Evolutionary conservation across 116 monocot species (phyloP), one percentile per base, ranked within the genome.

Genomic region (Posidonia oceanica): DNA sequence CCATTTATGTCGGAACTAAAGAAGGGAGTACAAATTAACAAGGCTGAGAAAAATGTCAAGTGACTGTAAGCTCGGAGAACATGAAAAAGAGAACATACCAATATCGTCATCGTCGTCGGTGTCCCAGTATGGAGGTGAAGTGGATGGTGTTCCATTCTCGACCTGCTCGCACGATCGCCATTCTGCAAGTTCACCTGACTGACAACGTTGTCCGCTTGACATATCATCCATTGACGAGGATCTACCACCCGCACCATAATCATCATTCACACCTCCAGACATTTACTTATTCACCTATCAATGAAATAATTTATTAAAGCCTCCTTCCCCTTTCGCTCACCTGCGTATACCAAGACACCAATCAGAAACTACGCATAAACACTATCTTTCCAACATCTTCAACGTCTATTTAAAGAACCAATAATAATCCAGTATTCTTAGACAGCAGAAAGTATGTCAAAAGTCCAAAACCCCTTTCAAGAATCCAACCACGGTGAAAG

Each of bases 51-150:
- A 60, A 60, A 60, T 60, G 29, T n/a, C 21, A 60, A 60, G 22
- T 23, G 11, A 60, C 20, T 60, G 10, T 2, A 60, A 21, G 60
- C 16, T 21, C 4, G 12, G 3, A 60, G 18, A 29, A 23, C 10
- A 10, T 21, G 20, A 60, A 60, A 60, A 22, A 29, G 60, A 69
- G 18, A 29, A 71, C 70, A 20, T 36, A 76, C 76, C 76, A 42
- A 21, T 56, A 44, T 71, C 70, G 44, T 76, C 76, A 57, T 82
- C 82, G 11, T 86, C 86, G 69, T 87, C 94, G 15, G 81, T 84
- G 41, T 90, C 94, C 81, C 84, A 95, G 51, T 82, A 95, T 71
- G 88, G 88, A 8, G 91, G 91, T 38, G 91, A 91, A 66, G 95
- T 95, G 55, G 91, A 91, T 15, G 86, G 81, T 58, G 77, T 81